Base-by-base conservation (phyloP, 371 early-diverging fungal species). In the Capillidium rhysosporum region DNA sequence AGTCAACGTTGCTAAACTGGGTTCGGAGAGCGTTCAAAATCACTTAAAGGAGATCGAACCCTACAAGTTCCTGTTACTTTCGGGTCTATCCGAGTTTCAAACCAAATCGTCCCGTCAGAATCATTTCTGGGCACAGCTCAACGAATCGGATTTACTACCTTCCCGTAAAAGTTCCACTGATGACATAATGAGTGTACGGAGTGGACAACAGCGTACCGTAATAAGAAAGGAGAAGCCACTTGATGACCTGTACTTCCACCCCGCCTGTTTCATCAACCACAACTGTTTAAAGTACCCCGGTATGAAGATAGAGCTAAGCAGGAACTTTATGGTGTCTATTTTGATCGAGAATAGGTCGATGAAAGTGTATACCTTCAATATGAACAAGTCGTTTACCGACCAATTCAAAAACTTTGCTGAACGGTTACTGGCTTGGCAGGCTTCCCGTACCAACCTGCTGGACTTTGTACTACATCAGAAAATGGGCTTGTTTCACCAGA, bases 291-390 rank as follows among this genome's bases (percentile, higher is more conserved):
- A 59, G 10, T 61, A 41, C n/a, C 26, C 16, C 16, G 38, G 41
- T 21, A 30, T 24, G 12, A 20, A 62, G 28, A 56, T 55, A 2
- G 63, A 63, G 59, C 45, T 66, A 25, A 49, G 57, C 8, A 73
- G 80, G 4, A 71, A 69, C 43, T 73, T 72, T 29, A 81, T 84
- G 56, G 54, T 80, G 2, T 46, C 77, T 1, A 69, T 82, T 47
- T 59, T 65, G 0, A 62, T 81, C 26, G 72, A 77, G 40, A 66
- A 69, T 4, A 65, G 61, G 30, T 56, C 61, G 4, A 59, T 84
- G 4, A 68, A 70, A 2, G 61, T 70, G 0, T 82, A 72, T 45
- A 74, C 82, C 0, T 84, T 84, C 62, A 88, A 86, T 58, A 79
- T 79, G 68, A 65, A 75, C 3, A 69, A 71, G 10, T 26, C 57